A percentile compares a stretch with the other conserved stretches of the same genome.
Evolutionary conservation across 225 moss, liverwort and hornwort species (phyloP).

Genomic region (Bryoerythrophyllum caledonicum): DNA sequence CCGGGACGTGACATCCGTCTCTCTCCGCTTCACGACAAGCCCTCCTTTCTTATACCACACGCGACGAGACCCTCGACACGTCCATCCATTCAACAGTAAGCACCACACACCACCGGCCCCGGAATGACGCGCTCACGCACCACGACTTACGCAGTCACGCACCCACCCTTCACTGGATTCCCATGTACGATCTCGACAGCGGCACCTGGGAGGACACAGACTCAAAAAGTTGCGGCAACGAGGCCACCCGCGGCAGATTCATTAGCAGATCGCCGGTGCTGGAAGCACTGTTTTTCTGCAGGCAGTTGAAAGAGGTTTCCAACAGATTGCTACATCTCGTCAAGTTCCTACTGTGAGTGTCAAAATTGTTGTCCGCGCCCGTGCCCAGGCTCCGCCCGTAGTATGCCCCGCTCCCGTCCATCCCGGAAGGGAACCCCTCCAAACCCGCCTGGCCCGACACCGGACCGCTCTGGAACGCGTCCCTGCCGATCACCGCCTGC

Average conservation of each 20-base stretch:
- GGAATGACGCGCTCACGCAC: not conserved
- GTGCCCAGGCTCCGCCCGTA: slow-evolving; percentile 33
- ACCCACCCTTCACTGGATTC: slow-evolving; percentile 49
- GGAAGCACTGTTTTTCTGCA: slow-evolving; percentile 59
- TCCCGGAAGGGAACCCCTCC: slow-evolving; percentile 26
- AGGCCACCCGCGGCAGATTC: slow-evolving; percentile 85
- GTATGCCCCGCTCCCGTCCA: slow-evolving; percentile 35
- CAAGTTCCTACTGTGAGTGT: slow-evolving; percentile 41
- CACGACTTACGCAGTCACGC: not conserved
- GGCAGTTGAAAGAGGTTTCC: slow-evolving; percentile 69
- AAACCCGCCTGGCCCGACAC: slow-evolving; percentile 11
- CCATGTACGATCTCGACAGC: slow-evolving; percentile 46
- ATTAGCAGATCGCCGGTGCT: slow-evolving; percentile 72
- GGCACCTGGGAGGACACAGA: slow-evolving; percentile 63
- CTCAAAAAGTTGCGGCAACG: slow-evolving; percentile 87
- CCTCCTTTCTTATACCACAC: not conserved
- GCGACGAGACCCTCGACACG: slow-evolving; percentile 24
- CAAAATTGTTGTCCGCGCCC: slow-evolving; percentile 55
- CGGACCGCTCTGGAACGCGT: slow-evolving; percentile 38
- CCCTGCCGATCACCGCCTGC: slow-evolving; percentile 62
- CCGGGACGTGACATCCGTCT: not conserved
- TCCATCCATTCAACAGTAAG: slow-evolving; percentile 22
- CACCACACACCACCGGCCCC: slow-evolving; percentile 1
- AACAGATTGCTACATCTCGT: slow-evolving; percentile 53
- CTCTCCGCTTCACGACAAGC: slow-evolving; percentile 24